Evolutionary conservation across 2,329 filamentous ascomycete species (phyloP), one percentile per base, ranked within the genome.

Genomic region (Microdochium paspali): DNA sequence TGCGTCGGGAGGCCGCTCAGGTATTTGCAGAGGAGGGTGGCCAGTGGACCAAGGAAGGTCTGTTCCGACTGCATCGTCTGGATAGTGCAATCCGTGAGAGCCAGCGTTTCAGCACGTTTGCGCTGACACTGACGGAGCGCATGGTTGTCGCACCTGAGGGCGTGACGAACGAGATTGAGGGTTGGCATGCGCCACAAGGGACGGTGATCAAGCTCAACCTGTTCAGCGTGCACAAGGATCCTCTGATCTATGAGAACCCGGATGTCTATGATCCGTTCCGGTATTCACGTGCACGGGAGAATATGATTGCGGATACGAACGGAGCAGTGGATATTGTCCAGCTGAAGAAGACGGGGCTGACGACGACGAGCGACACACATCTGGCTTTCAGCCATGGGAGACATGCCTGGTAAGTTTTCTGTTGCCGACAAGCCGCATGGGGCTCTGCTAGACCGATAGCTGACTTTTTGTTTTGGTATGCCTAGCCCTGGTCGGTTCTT

Each of bases 331-430:
- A 64, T 12, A 59, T 56, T 0, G 51, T 71, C 42, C 56, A 54
- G 39, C 55, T 59, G 15, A 70, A 67, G 40, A 67, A 71, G 57
- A 53, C 72, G 15, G 70, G 74, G 3, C 70, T 81, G 65, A 72
- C 79, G 12, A 74, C 74, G 4, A 79, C 77, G 2, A 73, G 70
- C 30, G 64, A 72, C 31, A 57, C 62, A 7, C 72, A 77, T 53
- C 56, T 80, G 20, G 65, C 72, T 0, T 82, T 82, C 58, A 77
- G 79, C 0, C 74, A 80, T 50, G 79, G 79, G 7, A 65, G 72
- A 51, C 76, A 81, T 56, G 74, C 71, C 2, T 75, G 58, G 65
- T 67, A 47, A 50, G 63, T 20, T 7, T 40, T 4, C 35, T 40
- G 13, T 40, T 35, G 28, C 31, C 23, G 20, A 20, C 18, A 21